phyloP scores from a whole-genome alignment of 495 filamentous ascomycete species.

The Corynascus novoguineensis region DNA sequence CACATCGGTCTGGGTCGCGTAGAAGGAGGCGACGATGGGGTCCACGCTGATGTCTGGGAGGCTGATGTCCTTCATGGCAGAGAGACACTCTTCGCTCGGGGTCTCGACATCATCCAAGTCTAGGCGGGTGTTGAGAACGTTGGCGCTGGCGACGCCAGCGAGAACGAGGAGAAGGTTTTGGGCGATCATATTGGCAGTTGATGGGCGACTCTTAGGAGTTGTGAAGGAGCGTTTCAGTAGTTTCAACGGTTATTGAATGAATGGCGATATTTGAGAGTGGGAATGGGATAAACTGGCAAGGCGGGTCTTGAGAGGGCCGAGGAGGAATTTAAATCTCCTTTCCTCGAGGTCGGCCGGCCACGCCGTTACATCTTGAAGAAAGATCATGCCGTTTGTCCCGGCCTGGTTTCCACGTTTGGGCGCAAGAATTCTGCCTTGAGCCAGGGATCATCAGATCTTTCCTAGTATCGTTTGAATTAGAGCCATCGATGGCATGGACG shows the following conservation, averaged over 20 bases:
- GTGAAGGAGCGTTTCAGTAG: too few species aligned
- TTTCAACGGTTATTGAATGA: too few species aligned
- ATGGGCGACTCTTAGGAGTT: too few species aligned
- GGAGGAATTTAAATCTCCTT: too few species aligned
- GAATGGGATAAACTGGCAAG: too few species aligned
- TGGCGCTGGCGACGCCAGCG: conserved; percentile 9
- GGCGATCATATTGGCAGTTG: conserved; percentile 15
- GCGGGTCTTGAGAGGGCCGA: too few species aligned
- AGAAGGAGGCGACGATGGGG: neutral
- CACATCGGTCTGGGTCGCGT: neutral
- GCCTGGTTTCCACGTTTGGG: neutral
- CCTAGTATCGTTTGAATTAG: neutral
- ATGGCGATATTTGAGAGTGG: too few species aligned
- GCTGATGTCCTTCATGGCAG: conserved; percentile 15
- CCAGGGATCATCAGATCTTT: neutral
- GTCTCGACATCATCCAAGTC: conserved; percentile 17
- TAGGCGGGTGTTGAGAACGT: conserved; percentile 11
- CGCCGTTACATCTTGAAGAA: too few species aligned
- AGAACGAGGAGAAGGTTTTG: conserved; percentile 15
- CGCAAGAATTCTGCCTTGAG: neutral
- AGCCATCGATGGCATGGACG: neutral
- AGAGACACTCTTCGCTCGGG: conserved; percentile 6
- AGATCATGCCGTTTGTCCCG: neutral
- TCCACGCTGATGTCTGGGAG: too few species aligned
- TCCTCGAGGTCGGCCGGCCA: too few species aligned